Base-by-base conservation (phyloP, 2,329 filamentous ascomycete genomes). In the Malbranchea zuffiana region DNA sequence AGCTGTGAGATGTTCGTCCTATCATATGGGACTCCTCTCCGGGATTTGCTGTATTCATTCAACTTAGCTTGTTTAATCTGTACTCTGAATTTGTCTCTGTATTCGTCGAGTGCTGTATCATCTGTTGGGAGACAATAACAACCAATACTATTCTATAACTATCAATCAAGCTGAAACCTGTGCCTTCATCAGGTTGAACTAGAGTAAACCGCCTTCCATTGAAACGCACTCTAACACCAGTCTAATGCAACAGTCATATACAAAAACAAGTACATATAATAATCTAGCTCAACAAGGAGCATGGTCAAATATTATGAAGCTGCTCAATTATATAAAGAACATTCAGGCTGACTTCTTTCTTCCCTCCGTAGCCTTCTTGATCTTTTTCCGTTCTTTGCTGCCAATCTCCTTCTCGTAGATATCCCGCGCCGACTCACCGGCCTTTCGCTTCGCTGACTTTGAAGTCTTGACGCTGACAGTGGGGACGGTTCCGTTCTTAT, bases 381-480 rank as follows among this genome's bases (percentile, higher is more conserved):
- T 62, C 23, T 62, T 57, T 54, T 63, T 65, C 39, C 60, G 57
- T 31, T 57, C 53, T 49, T 62, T 63, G 4, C 56, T 60, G 23
- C 60, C 60, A 31, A 63, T 50, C 44, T 61, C 60, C 45, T 61
- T 49, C 25, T 63, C 61, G 42, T 57, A 62, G 26, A 68, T 65
- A 36, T 72, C 68, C 17, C 63, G 66, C 2, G 69, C 62, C 0
- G 66, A 62, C 48, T 71, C 68, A 5, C 66, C 65, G 33, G 75
- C 81, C 63, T 92, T 92, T 50, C 84, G 70, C 69, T 90, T 88
- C 45, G 61, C 50, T 3, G 51, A 50, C 61, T 86, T 84, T 40
- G 67, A 67, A n/a, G 77, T 75, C 68, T 87, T 90, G 38, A 96
- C 75, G 54, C 82, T 87, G 18, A 95, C 84, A 0, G 59, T 62